phyloP scores from a whole-genome alignment of 2,329 filamentous ascomycete species.

The Tolypocladium capitatum region DNA sequence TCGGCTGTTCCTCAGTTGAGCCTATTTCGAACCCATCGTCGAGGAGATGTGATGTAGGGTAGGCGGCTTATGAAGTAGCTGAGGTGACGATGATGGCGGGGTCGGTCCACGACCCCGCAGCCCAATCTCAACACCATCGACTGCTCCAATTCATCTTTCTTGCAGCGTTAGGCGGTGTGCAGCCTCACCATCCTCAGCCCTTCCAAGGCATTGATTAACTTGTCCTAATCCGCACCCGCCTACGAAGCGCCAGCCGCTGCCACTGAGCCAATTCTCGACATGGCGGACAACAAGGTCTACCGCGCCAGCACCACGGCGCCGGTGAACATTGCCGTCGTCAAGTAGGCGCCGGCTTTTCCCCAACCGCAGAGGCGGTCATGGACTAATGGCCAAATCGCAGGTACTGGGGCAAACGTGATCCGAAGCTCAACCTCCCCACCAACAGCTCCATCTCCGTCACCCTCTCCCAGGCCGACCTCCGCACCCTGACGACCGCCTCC shows the following conservation, averaged over 20 bases:
- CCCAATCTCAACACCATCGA: background rate
- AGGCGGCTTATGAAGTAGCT: too few species aligned
- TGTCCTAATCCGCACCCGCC: background rate
- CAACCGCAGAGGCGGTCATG: background rate
- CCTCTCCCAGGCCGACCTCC: constrained; percentile 83
- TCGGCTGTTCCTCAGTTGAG: too few species aligned
- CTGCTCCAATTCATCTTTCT: background rate
- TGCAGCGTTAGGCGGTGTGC: background rate
- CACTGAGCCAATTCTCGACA: constrained; percentile 10
- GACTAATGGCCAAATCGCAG: constrained; percentile 9
- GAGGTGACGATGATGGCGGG: background rate
- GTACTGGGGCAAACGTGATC: constrained; percentile 95
- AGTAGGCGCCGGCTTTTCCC: constrained; percentile 36
- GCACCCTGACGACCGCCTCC: constrained; percentile 89
- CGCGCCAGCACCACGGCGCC: constrained; percentile 92
- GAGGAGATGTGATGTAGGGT: too few species aligned
- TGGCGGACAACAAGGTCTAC: constrained; percentile 52
- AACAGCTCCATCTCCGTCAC: constrained; percentile 97
- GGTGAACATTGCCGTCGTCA: constrained; percentile 97
- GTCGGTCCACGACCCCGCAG: background rate
- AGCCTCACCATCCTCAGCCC: background rate
- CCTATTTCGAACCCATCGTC: too few species aligned
- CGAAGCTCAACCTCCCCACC: constrained; percentile 88
- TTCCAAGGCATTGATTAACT: background rate
- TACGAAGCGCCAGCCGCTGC: background rate